These are phyloP conservation scores for Lactarius pseudohatsudake DNA, from an alignment of 768 basidiomycete species.

Conservation along the genomic window DNA sequence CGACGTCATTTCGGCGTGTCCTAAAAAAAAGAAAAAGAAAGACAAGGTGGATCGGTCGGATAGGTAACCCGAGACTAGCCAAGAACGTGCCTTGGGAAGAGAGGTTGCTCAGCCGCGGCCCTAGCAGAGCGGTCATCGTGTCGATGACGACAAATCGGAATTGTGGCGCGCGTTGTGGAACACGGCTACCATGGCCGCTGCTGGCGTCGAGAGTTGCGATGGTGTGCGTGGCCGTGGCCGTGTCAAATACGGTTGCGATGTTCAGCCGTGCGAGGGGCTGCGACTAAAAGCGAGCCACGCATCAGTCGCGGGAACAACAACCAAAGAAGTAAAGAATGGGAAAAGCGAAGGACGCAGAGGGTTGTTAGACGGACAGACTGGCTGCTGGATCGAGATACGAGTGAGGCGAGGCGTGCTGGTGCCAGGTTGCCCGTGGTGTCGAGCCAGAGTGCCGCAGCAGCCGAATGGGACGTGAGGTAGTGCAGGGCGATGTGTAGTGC, in stretches of 20 bases:
- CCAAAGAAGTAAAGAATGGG: too few relatives aligned
- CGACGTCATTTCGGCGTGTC: conserved; percentile 70
- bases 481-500: conserved; percentile 58
- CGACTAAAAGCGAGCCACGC: not conserved
- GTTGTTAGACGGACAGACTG: conserved; percentile 30
- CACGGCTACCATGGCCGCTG: not conserved
- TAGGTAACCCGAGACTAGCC: not conserved
- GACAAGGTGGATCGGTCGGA: not conserved
- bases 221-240: conserved; percentile 8
- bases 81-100: conserved; percentile 54
- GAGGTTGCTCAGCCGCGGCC: conserved; percentile 59
- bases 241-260: conserved; percentile 18
- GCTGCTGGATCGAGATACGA: conserved; percentile 33
- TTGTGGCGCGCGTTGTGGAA: conserved; percentile 1
- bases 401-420: conserved; percentile 43
- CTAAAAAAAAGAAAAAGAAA: conserved; percentile 26
- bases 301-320: not conserved
- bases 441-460: conserved; percentile 61
- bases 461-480: conserved; percentile 43
- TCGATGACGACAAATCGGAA: conserved; percentile 61
- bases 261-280: conserved; percentile 18
- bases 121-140: conserved; percentile 59
- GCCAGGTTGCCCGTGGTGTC: conserved; percentile 72
- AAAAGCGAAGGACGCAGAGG: not conserved
- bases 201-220: conserved; percentile 17